Evolutionary conservation across 768 basidiomycete genomes (phyloP).

Genomic region (Albatrellus ellisii): DNA sequence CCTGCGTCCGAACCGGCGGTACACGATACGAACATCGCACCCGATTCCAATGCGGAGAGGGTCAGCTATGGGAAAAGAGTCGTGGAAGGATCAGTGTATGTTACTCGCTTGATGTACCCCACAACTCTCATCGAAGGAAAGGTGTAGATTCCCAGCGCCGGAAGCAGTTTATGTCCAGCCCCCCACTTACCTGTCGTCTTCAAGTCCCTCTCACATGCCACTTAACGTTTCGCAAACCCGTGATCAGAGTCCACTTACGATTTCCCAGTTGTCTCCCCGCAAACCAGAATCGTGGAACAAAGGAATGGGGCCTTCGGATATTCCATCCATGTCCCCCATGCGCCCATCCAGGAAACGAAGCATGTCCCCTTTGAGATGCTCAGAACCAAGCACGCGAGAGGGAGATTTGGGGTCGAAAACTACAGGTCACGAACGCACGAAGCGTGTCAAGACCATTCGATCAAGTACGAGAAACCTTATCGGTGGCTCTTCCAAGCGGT

Average conservation of each 20-base stretch:
- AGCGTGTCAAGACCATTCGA: slow-evolving; percentile 9
- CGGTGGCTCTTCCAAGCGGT: slow-evolving; percentile 3
- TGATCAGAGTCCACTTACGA: not conserved
- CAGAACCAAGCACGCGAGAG: slow-evolving; percentile 23
- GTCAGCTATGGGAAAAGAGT: no score
- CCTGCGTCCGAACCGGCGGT: no score
- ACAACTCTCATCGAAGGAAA: no score
- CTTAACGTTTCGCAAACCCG: not conserved
- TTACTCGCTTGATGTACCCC: no score
- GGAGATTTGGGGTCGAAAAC: slow-evolving; percentile 7
- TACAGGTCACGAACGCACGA: not conserved
- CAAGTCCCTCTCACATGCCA: no score
- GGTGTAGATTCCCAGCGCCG: no score
- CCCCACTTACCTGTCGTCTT: no score
- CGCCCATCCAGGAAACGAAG: slow-evolving; percentile 36
- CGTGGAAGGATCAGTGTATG: no score
- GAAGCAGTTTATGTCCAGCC: no score
- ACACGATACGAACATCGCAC: no score
- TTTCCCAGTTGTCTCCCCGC: slow-evolving; percentile 2
- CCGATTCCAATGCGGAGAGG: no score
- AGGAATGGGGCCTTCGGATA: not conserved
- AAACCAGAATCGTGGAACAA: not conserved
- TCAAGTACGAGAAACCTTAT: slow-evolving; percentile 13
- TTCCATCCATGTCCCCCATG: slow-evolving; percentile 23
- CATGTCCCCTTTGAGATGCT: slow-evolving; percentile 15